Base-by-base conservation (phyloP, 768 basidiomycete genomes). In the Tricholoma saponaceum region DNA sequence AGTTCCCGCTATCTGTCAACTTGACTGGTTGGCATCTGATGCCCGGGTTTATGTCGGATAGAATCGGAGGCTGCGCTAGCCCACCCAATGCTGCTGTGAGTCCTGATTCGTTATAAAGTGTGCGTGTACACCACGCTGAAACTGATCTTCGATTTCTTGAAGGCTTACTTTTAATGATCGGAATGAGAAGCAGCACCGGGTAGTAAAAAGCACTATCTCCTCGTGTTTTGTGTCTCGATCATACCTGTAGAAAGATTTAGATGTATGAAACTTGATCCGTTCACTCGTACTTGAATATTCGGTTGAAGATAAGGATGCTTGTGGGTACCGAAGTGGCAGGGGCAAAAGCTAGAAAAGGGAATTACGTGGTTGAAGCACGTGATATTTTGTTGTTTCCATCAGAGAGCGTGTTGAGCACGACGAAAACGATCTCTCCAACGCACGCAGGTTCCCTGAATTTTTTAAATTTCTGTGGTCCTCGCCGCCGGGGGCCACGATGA, bases 21-120 rank as follows among this genome's bases (percentile, higher is more conserved):
- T 18, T 26, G 22, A 10, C 32, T 14, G 26, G 9, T 41, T 41
- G 14, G 20, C 32, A 58, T 18, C 22, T 26, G 55, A 53, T 20
- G 32, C 44, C 22, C 33, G 41, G 16, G 22, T 32, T 47, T 5
- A 23, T 35, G 43, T 46, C 43, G 26, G 14, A 18, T 56, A 84
- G 85, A 49, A 81, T 87, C 23, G 86, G 86, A 12, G 87, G 86
- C 16, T 81, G 82, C 52, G 87, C 85, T 3, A 87, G 85, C 64
- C 86, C 86, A 20, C 83, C 86, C 4, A 88, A 88, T 66, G 86
- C 86, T 55, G 83, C 85, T 59, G 86, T 86, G 61, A 77, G 84
- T 66, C 4, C 7, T 58, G 13, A 20, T 32, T 5, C 32, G 41
- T 35, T 37, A 20, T 7, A 50, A 43, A 32, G 55, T 52, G 35